Conservation (phyloP, 2,329 filamentous ascomycete species). For the Sordariomycetes sp. region DNA sequence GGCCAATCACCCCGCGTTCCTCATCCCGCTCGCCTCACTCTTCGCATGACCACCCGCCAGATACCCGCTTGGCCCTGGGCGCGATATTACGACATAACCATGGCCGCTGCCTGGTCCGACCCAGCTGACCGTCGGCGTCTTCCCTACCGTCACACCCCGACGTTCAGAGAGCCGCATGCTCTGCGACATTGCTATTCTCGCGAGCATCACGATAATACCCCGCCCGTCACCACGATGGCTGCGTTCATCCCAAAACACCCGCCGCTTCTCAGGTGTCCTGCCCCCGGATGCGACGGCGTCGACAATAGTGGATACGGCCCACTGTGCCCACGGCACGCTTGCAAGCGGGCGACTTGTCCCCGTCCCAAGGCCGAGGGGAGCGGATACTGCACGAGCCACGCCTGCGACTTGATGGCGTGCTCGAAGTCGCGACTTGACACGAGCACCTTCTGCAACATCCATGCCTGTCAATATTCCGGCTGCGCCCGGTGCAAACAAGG, state of each 20-base stretch:
- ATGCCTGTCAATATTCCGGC: slow-evolving; percentile 3
- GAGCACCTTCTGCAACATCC: slow-evolving; percentile 1
- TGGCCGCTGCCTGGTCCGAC: background rate
- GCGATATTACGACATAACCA: background rate
- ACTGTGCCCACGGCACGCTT: background rate
- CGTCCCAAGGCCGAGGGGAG: background rate
- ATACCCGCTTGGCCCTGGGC: background rate
- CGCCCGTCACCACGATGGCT: background rate
- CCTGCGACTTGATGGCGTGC: slow-evolving; percentile 2
- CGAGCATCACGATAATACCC: background rate
- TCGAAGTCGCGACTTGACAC: slow-evolving; percentile 4
- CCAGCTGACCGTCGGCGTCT: background rate
- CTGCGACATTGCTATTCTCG: background rate
- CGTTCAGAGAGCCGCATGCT: background rate
- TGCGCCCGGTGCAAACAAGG: slow-evolving; percentile 1
- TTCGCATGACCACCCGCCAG: background rate
- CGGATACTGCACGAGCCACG: slow-evolving; percentile 2
- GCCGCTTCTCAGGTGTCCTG: background rate
- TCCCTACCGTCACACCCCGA: background rate
- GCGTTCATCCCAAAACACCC: background rate
- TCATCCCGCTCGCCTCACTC: background rate
- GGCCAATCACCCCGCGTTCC: background rate
- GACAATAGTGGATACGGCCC: background rate
- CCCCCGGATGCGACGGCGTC: background rate
- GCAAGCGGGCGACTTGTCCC: background rate